Evolutionary conservation across 164 flowering plant genomes (phyloP).

Genomic region (Annona cherimola): DNA sequence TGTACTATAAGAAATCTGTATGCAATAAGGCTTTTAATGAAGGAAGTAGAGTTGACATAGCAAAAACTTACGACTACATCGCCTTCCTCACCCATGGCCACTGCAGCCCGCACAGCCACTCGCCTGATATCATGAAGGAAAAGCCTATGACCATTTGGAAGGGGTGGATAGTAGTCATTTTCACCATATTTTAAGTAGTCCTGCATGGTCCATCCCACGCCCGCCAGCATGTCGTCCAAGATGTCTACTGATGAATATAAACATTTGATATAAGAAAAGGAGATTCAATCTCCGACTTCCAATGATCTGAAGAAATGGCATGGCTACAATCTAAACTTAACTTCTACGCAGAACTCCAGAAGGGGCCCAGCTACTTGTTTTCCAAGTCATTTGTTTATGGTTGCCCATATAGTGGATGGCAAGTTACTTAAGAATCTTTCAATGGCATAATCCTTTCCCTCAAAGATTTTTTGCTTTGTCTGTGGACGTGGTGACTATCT

Average conservation of each 20-base stretch:
- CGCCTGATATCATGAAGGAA: slow-evolving; percentile 89
- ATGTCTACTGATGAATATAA: slow-evolving; percentile 64
- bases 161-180: slow-evolving; percentile 96
- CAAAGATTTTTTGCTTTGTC: neutral
- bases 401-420: neutral
- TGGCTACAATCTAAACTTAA: neutral
- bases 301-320: neutral
- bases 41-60: neutral
- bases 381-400: neutral
- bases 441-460: neutral
- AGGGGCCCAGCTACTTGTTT: neutral
- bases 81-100: slow-evolving; percentile 99
- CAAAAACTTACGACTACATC: slow-evolving; percentile 87
- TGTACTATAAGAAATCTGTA: neutral
- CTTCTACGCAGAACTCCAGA: neutral
- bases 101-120: slow-evolving; percentile 94
- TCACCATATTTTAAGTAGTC: slow-evolving; percentile 87
- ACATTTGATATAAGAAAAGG: neutral
- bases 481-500: too few relatives aligned
- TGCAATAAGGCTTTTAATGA: neutral
- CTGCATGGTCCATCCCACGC: slow-evolving; percentile 96
- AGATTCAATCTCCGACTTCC: neutral
- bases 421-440: neutral
- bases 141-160: slow-evolving; percentile 85
- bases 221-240: slow-evolving; percentile 95